These are phyloP conservation scores for Colletotrichum sp. DNA, from an alignment of 2,329 filamentous ascomycete species.

Conservation along the genomic window DNA sequence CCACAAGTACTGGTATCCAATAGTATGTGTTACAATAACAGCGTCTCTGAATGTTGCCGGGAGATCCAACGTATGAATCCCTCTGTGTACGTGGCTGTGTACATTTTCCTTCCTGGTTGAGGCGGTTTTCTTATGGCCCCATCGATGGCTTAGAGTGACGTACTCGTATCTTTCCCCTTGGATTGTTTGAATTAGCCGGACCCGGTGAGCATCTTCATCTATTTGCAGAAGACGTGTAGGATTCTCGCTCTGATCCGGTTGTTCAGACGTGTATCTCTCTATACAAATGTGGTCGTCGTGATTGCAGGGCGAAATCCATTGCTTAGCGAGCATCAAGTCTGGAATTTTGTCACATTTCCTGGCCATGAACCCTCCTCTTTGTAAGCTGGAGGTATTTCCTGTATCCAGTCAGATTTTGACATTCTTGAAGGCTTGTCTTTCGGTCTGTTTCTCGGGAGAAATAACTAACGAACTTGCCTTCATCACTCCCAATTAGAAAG, in stretches of 20 bases:
- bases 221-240: not conserved
- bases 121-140: not conserved
- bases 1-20: not conserved
- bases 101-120: not conserved
- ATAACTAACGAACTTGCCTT: too few species aligned
- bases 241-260: not conserved
- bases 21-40: not conserved
- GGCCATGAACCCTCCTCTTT: not conserved
- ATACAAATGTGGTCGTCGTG: not conserved
- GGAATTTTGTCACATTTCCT: not conserved
- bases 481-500: too few species aligned
- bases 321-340: not conserved
- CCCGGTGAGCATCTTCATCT: not conserved
- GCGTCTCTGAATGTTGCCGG: not conserved
- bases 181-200: not conserved
- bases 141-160: not conserved
- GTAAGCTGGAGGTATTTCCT: not conserved
- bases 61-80: not conserved
- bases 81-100: not conserved
- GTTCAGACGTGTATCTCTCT: not conserved
- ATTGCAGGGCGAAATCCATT: not conserved
- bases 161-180: not conserved
- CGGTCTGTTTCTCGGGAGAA: too few species aligned
- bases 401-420: not conserved
- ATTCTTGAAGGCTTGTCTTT: not conserved